A percentile compares a stretch with the other conserved stretches of the same genome.
Conservation (phyloP, 1,284 basidiomycete genomes). For the Trichosporon sp. region DNA sequence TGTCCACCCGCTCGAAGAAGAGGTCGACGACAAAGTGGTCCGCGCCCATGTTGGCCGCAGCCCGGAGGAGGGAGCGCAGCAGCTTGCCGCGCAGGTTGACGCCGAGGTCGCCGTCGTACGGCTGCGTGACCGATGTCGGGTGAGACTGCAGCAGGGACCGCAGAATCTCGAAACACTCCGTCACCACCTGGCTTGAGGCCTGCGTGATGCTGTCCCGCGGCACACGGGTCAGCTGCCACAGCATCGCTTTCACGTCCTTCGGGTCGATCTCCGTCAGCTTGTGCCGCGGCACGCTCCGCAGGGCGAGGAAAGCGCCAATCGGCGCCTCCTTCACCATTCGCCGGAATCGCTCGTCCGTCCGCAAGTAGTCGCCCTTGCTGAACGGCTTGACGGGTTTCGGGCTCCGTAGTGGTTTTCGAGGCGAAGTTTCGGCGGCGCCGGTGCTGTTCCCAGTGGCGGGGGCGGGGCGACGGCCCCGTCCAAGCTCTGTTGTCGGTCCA, state of each 20-base stretch:
- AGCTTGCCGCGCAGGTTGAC: not conserved
- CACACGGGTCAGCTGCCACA: slow-evolving; percentile 7
- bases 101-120: slow-evolving; percentile 7
- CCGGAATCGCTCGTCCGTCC: slow-evolving; percentile 12
- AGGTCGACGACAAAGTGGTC: slow-evolving; percentile 68
- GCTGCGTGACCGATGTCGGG: slow-evolving; percentile 1
- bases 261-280: slow-evolving; percentile 3
- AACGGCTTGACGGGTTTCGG: not conserved
- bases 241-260: slow-evolving; percentile 11
- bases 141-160: slow-evolving; percentile 10
- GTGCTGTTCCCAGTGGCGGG: too few relatives aligned
- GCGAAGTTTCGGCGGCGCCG: not conserved
- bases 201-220: not conserved
- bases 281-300: not conserved
- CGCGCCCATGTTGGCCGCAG: slow-evolving; percentile 96
- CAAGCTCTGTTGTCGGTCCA: not conserved
- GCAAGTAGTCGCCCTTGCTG: slow-evolving; percentile 5
- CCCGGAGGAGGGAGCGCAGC: slow-evolving; percentile 59
- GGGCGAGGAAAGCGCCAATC: slow-evolving; percentile 9
- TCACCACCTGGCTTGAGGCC: not conserved
- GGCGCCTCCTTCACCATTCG: slow-evolving; percentile 8
- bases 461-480: not conserved
- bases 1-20: slow-evolving; percentile 18
- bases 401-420: not conserved
- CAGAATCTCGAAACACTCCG: not conserved